Evolutionary conservation across 2,329 filamentous ascomycete genomes (phyloP).

Genomic region (Coleophoma cylindrospora): DNA sequence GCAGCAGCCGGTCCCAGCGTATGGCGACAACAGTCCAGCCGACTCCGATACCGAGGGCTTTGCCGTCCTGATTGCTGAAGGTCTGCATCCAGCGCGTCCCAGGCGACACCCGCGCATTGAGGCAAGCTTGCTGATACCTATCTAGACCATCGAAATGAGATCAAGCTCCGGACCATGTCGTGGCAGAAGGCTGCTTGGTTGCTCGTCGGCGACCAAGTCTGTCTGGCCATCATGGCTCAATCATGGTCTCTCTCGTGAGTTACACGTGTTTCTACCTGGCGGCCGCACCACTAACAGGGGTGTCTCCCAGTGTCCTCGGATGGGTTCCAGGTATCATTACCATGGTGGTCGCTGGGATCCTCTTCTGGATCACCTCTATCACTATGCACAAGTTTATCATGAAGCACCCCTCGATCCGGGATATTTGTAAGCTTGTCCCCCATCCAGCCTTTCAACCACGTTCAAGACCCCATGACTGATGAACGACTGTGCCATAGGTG

Average conservation of each 20-base stretch:
- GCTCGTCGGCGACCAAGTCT: constrained; percentile 42
- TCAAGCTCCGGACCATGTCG: constrained; percentile 46
- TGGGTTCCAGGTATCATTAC: constrained; percentile 42
- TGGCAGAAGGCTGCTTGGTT: constrained; percentile 47
- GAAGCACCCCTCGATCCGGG: constrained; percentile 42
- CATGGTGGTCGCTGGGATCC: constrained; percentile 36
- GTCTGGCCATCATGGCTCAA: constrained; percentile 46
- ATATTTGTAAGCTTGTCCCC: constrained; percentile 34
- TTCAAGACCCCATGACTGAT: constrained; percentile 1
- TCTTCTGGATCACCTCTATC: constrained; percentile 45
- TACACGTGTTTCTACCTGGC: neutral
- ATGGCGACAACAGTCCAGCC: neutral
- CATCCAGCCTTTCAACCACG: neutral
- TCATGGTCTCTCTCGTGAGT: constrained; percentile 42
- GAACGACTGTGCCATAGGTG: constrained; percentile 19
- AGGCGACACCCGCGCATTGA: neutral
- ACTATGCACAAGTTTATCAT: constrained; percentile 48
- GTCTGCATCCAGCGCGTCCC: constrained; percentile 10
- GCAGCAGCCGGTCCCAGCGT: neutral
- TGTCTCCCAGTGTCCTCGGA: constrained; percentile 31
- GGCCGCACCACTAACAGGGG: neutral
- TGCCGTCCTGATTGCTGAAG: constrained; percentile 22
- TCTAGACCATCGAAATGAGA: constrained; percentile 41
- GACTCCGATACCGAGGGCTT: constrained; percentile 6
- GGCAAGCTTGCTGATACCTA: neutral